A percentile compares a stretch with the other conserved stretches of the same genome.
phyloP scores from a whole-genome alignment of 768 basidiomycete species.

The Clavulina sp. region DNA sequence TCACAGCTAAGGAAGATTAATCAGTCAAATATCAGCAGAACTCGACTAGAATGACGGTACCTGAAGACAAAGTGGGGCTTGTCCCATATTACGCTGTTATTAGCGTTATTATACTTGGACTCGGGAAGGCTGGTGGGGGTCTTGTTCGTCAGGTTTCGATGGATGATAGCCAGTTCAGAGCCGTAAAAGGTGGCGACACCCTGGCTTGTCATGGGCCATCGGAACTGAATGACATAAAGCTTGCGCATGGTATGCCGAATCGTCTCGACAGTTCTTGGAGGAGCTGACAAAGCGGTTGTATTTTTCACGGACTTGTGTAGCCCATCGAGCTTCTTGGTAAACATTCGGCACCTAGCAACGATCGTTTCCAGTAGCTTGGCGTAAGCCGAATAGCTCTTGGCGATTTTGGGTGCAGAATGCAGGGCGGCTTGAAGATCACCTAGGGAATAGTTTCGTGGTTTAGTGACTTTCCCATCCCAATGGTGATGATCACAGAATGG shows the following conservation, averaged over 20 bases:
- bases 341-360: slow-evolving; percentile 59
- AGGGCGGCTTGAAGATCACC: slow-evolving; percentile 59
- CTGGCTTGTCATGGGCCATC: slow-evolving; percentile 12
- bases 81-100: background rate
- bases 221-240: slow-evolving; percentile 74
- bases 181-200: background rate
- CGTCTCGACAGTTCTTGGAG: background rate
- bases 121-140: background rate
- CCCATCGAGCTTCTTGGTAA: slow-evolving; percentile 58
- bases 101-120: background rate
- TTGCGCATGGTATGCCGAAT: slow-evolving; percentile 82
- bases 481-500: slow-evolving; percentile 86
- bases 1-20: background rate
- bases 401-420: slow-evolving; percentile 55
- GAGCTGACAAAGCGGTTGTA: background rate
- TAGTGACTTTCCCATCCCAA: slow-evolving; percentile 74
- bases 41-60: too few species aligned
- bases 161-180: background rate
- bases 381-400: slow-evolving; percentile 59
- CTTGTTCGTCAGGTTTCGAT: background rate
- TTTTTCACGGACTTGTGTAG: slow-evolving; percentile 49
- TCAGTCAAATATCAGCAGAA: too few species aligned
- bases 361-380: slow-evolving; percentile 69
- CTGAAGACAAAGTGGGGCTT: background rate
- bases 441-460: slow-evolving; percentile 71